Conservation (phyloP, 805 yeast species). For the Starmerella floricola region DNA sequence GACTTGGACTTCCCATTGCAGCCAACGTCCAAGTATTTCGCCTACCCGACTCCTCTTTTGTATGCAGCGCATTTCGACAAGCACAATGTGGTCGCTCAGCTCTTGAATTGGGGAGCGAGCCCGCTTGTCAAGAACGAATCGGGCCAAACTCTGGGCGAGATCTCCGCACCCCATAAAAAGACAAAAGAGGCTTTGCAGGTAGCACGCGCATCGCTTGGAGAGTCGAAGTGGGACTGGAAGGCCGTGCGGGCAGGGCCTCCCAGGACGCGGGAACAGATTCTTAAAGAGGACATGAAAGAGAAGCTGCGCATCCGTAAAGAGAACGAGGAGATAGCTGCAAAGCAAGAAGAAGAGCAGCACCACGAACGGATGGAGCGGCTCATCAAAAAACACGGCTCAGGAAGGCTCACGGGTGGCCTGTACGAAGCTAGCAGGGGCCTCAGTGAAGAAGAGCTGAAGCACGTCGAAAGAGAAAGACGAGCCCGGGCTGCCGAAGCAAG, state of each 20-base stretch:
- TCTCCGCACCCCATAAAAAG: slow-evolving; percentile 35
- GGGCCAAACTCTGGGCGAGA: slow-evolving; percentile 60
- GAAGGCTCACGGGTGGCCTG: slow-evolving; percentile 20
- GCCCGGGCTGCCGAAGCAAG: slow-evolving; percentile 96
- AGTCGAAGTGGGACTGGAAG: slow-evolving; percentile 56
- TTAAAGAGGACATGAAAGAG: slow-evolving; percentile 23
- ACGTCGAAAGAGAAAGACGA: slow-evolving; percentile 82
- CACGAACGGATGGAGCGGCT: slow-evolving; percentile 22
- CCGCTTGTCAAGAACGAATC: slow-evolving; percentile 44
- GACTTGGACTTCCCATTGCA: slow-evolving; percentile 41
- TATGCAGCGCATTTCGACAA: slow-evolving; percentile 60
- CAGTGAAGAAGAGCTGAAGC: slow-evolving; percentile 58
- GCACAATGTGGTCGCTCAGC: slow-evolving; percentile 48
- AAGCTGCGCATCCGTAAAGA: slow-evolving; percentile 19
- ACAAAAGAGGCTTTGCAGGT: slow-evolving; percentile 48
- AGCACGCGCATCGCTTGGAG: slow-evolving; percentile 58
- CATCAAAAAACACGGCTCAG: slow-evolving; percentile 22
- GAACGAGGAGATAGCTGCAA: slow-evolving; percentile 17
- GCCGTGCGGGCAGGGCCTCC: slow-evolving; percentile 52
- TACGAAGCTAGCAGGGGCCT: slow-evolving; percentile 36
- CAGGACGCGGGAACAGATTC: slow-evolving; percentile 28
- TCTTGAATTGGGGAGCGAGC: slow-evolving; percentile 58
- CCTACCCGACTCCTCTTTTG: slow-evolving; percentile 66
- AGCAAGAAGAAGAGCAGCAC: slow-evolving; percentile 15
- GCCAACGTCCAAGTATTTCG: slow-evolving; percentile 42